Evolutionary conservation across 2,329 filamentous ascomycete species (phyloP).

Genomic region (Lasiodiplodia gonubiensis): DNA sequence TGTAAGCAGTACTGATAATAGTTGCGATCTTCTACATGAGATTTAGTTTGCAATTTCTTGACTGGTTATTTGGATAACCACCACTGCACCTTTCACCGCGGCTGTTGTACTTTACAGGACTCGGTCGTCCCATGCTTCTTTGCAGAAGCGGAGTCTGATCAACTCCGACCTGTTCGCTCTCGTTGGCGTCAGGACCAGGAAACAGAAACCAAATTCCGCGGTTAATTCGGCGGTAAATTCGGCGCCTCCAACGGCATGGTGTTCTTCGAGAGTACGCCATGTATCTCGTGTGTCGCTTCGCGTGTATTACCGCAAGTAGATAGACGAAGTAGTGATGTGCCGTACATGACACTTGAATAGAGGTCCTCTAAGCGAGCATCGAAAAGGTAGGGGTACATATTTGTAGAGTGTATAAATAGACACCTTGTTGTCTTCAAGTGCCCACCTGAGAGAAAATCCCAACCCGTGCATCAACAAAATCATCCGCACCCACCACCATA

Average conservation of each 20-base stretch:
- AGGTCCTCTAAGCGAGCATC: not conserved
- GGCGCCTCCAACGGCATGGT: not conserved
- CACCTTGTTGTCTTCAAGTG: not conserved
- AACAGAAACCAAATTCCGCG: not conserved
- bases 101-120: not conserved
- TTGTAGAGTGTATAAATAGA: not conserved
- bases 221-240: not conserved
- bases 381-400: not conserved
- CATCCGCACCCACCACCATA: not conserved
- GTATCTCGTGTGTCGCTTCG: not conserved
- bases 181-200: not conserved
- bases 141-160: not conserved
- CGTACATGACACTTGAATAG: not conserved
- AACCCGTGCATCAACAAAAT: not conserved
- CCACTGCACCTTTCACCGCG: not conserved
- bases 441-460: not conserved
- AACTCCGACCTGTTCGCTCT: no score
- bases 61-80: not conserved
- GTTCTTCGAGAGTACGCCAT: not conserved
- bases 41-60: not conserved
- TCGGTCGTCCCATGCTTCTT: not conserved
- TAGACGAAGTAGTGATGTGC: not conserved
- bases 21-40: not conserved
- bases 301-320: not conserved
- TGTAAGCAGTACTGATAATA: not conserved